phyloP scores from a whole-genome alignment of 345 rosid genomes.

The Salix arbutifolia region DNA sequence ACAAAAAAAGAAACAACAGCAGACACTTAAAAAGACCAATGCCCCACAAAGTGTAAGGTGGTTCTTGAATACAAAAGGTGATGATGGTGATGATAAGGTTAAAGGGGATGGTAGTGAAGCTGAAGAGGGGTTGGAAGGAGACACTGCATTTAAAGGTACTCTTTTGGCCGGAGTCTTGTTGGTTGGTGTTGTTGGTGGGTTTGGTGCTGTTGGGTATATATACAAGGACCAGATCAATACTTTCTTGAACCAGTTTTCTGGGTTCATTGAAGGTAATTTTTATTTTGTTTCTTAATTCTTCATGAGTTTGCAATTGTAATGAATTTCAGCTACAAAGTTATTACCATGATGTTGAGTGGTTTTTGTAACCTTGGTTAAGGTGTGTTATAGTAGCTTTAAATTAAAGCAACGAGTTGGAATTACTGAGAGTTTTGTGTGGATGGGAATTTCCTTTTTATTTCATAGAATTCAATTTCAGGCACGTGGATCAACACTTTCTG shows the following conservation, averaged over 20 bases:
- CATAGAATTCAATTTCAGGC: not conserved
- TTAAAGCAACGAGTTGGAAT: not conserved
- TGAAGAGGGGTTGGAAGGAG: conserved; percentile 38
- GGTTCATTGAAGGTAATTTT: conserved; percentile 70
- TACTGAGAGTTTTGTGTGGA: not conserved
- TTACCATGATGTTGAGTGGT: not conserved
- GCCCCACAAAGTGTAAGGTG: conserved; percentile 66
- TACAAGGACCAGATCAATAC: conserved; percentile 80
- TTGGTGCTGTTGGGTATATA: conserved; percentile 60
- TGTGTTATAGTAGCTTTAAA: not conserved
- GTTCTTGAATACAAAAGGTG: conserved; percentile 63
- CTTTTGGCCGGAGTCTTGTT: conserved; percentile 78
- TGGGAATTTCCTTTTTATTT: not conserved
- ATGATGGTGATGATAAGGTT: conserved; percentile 23
- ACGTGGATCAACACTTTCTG: not conserved
- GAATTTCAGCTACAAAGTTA: not conserved
- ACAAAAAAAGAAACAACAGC: conserved; percentile 63
- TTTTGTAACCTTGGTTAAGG: not conserved
- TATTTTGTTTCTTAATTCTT: not conserved
- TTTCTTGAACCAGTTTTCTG: conserved; percentile 73
- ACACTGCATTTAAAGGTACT: conserved; percentile 70
- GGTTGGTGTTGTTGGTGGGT: conserved; percentile 84
- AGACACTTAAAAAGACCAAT: conserved; percentile 45
- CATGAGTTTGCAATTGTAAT: not conserved
- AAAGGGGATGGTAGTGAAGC: conserved; percentile 16